These are phyloP conservation scores for Sungouiozyma intestinalis DNA, from an alignment of 805 yeast genomes.

Conservation along the genomic window DNA sequence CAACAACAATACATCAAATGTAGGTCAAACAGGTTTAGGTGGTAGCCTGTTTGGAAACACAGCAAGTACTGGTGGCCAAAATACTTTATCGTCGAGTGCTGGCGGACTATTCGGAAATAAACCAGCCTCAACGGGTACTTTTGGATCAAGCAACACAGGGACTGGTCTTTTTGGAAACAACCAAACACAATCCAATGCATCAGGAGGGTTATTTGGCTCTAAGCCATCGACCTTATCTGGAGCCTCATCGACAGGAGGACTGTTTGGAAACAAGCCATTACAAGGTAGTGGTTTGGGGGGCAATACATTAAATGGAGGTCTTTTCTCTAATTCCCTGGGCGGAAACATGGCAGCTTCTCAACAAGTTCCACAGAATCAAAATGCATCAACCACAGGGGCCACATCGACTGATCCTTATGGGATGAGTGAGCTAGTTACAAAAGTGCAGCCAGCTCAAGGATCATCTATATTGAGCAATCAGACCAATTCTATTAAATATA, in stretches of 20 bases:
- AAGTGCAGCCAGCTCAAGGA: constrained; percentile 9
- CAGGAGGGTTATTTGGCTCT: constrained; percentile 38
- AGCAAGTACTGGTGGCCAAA: constrained; percentile 12
- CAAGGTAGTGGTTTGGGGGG: constrained; percentile 27
- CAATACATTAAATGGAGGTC: constrained; percentile 4
- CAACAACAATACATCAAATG: constrained; percentile 20
- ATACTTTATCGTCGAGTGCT: constrained; percentile 1
- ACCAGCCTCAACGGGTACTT: constrained; percentile 7
- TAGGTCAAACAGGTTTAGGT: neutral
- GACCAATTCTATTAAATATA: constrained; percentile 36
- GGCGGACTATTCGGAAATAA: constrained; percentile 7
- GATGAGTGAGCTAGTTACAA: constrained; percentile 53
- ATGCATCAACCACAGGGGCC: constrained; percentile 12
- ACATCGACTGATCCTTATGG: constrained; percentile 58
- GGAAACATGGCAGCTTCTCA: constrained; percentile 11
- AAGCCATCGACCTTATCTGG: constrained; percentile 1
- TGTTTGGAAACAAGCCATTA: constrained; percentile 24
- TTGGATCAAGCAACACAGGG: constrained; percentile 32
- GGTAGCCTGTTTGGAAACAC: constrained; percentile 12
- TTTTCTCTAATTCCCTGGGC: constrained; percentile 28
- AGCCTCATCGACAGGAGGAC: constrained; percentile 12
- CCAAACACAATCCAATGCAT: constrained; percentile 11
- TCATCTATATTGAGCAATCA: constrained; percentile 16
- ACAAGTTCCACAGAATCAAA: constrained; percentile 3
- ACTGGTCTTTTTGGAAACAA: constrained; percentile 13